Conservation (phyloP, 495 filamentous ascomycete genomes). For the Chlorociboria aeruginascens region DNA sequence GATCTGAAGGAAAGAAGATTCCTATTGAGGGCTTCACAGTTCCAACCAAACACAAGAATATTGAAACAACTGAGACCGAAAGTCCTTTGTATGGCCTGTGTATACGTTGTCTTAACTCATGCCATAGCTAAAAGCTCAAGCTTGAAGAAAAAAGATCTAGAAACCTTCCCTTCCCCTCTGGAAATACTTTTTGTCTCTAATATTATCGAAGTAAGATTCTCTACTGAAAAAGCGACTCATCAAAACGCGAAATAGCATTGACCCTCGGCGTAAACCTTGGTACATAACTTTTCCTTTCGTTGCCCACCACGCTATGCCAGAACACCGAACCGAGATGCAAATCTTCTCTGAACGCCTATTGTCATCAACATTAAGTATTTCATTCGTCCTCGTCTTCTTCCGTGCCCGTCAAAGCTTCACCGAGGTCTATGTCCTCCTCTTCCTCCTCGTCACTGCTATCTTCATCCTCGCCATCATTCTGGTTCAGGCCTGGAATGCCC, state of each 20-base stretch:
- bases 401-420: conserved; percentile 20
- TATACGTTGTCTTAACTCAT: neutral
- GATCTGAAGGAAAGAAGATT: no score
- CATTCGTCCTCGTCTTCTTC: conserved; percentile 22
- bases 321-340: neutral
- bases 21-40: no score
- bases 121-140: neutral
- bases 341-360: no score
- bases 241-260: neutral
- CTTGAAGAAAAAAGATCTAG: neutral
- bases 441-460: conserved; percentile 43
- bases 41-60: no score
- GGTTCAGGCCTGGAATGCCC: conserved; percentile 56
- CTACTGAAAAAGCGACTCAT: no score
- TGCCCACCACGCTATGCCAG: neutral
- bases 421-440: conserved; percentile 35
- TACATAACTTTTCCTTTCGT: neutral
- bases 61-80: neutral
- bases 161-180: neutral
- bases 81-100: neutral
- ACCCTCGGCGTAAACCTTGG: neutral
- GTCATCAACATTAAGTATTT: neutral
- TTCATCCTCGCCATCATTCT: conserved; percentile 40
- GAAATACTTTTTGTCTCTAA: neutral
- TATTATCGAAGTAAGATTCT: neutral